phyloP scores from a whole-genome alignment of 495 filamentous ascomycete genomes.

The Copromyces sp. region DNA sequence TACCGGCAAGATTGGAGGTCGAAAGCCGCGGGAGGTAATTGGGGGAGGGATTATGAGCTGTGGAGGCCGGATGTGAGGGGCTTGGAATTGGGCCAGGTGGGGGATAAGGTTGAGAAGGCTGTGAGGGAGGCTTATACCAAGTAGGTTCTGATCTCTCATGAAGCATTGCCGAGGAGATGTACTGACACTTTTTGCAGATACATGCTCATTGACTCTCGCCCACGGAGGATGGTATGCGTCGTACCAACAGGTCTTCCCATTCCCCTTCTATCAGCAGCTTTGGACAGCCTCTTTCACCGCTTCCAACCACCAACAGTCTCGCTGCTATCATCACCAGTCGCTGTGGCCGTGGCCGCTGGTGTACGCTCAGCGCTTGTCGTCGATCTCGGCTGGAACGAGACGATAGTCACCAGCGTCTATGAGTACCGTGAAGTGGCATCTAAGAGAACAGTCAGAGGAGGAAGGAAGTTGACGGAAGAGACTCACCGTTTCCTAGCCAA shows the following conservation, averaged over 20 bases:
- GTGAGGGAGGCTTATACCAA: constrained; percentile 79
- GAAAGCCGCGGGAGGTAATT: constrained; percentile 37
- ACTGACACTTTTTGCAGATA: constrained; percentile 36
- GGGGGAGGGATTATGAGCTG: constrained; percentile 67
- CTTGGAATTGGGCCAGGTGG: constrained; percentile 66
- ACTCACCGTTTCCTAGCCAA: constrained; percentile 53
- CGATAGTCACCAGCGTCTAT: constrained; percentile 68
- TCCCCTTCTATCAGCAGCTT: constrained; percentile 59
- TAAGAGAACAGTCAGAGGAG: constrained; percentile 61
- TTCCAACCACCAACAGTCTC: constrained; percentile 77
- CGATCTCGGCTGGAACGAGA: constrained; percentile 88
- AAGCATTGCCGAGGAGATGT: neutral
- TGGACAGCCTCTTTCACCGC: constrained; percentile 66
- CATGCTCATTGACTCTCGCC: constrained; percentile 66
- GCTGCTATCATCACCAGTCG: constrained; percentile 62
- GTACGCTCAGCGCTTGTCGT: constrained; percentile 71
- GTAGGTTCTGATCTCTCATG: constrained; percentile 20
- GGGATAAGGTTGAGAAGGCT: constrained; percentile 79
- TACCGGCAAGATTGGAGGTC: constrained; percentile 38
- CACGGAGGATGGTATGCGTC: constrained; percentile 59
- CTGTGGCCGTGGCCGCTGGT: constrained; percentile 67
- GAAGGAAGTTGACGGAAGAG: constrained; percentile 55
- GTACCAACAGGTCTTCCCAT: constrained; percentile 72
- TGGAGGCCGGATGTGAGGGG: constrained; percentile 68
- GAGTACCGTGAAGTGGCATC: constrained; percentile 74